phyloP scores from a whole-genome alignment of 352 stramenopile genomes.

The Phytophthora pseudosyringae region DNA sequence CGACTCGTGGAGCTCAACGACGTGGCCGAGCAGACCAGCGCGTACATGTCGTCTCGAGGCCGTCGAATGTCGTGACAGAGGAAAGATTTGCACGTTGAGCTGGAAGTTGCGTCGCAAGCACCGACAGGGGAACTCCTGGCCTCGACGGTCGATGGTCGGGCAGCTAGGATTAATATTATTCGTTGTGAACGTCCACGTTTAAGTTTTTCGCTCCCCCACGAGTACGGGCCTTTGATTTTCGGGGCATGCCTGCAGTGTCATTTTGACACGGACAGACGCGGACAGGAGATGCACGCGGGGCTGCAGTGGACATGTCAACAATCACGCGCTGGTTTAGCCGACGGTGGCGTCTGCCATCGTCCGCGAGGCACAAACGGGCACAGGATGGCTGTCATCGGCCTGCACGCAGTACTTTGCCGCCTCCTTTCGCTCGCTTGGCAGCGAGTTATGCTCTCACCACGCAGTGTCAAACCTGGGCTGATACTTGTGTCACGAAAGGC shows the following conservation, averaged over 20 bases:
- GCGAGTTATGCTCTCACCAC: background rate
- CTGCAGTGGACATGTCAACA: background rate
- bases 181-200: background rate
- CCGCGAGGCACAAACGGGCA: constrained; percentile 2
- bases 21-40: constrained; percentile 51
- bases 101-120: background rate
- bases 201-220: background rate
- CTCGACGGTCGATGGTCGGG: too few relatives aligned
- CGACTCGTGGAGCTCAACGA: constrained; percentile 54
- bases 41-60: constrained; percentile 31
- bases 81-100: background rate
- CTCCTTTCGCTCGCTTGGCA: constrained; percentile 3
- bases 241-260: background rate
- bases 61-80: constrained; percentile 25
- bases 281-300: background rate
- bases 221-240: background rate
- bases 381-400: background rate
- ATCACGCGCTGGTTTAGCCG: background rate
- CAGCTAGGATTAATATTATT: constrained; percentile 6
- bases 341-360: background rate
- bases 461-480: background rate
- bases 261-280: background rate
- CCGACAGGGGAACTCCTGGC: background rate
- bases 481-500: background rate
- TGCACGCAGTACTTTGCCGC: background rate